Evolutionary conservation across 768 basidiomycete species (phyloP).

Genomic region (Termitomyces sp.): DNA sequence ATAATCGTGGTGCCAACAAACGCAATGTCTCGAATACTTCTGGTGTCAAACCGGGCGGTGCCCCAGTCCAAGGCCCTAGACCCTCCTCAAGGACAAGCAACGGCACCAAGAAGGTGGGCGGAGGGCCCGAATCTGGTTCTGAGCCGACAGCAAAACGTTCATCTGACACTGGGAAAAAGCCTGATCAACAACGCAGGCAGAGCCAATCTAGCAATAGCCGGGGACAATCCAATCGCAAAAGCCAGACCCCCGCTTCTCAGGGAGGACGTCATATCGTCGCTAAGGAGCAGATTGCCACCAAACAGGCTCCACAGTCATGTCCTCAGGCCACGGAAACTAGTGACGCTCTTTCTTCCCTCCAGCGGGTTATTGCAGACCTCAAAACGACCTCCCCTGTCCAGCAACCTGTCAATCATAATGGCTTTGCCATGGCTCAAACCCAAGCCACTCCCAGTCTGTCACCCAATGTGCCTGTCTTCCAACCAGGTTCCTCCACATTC

Average conservation of each 20-base stretch:
- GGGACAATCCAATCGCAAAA: constrained; percentile 48
- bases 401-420: constrained; percentile 35
- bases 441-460: constrained; percentile 51
- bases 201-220: constrained; percentile 41
- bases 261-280: constrained; percentile 37
- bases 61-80: constrained; percentile 37
- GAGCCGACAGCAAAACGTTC: constrained; percentile 62
- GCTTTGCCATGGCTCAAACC: constrained; percentile 39
- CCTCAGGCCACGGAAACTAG: constrained; percentile 60
- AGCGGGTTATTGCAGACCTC: constrained; percentile 90
- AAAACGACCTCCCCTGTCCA: constrained; percentile 75
- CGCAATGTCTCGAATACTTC: constrained; percentile 48
- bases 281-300: constrained; percentile 37
- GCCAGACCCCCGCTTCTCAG: constrained; percentile 53
- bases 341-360: constrained; percentile 80
- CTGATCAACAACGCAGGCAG: constrained; percentile 50
- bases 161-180: constrained; percentile 47
- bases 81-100: constrained; percentile 65
- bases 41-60: constrained; percentile 35
- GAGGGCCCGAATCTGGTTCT: constrained; percentile 59
- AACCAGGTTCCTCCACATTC: constrained; percentile 59
- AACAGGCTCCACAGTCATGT: constrained; percentile 38
- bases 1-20: constrained; percentile 48
- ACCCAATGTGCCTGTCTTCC: constrained; percentile 66
- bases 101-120: constrained; percentile 44